These are phyloP conservation scores for Anisogramma anomala DNA, from an alignment of 2,329 filamentous ascomycete species.

Conservation along the genomic window DNA sequence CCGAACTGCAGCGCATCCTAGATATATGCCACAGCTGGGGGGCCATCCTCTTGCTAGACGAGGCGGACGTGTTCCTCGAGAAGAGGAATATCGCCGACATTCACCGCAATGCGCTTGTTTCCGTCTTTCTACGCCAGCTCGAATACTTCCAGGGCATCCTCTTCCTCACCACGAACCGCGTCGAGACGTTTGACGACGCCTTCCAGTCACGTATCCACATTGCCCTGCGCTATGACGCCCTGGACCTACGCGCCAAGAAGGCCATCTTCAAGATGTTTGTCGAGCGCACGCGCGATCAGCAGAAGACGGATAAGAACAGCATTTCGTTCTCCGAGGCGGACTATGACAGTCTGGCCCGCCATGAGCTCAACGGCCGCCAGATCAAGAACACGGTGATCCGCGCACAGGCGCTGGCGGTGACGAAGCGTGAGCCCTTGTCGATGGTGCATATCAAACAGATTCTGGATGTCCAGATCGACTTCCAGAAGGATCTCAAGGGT, in stretches of 20 bases:
- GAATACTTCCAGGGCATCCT: conserved; percentile 91
- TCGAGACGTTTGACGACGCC: conserved; percentile 80
- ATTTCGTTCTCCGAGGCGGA: conserved; percentile 56
- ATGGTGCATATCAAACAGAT: conserved; percentile 75
- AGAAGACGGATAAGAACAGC: conserved; percentile 39
- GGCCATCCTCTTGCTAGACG: conserved; percentile 73
- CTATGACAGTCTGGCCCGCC: conserved; percentile 52
- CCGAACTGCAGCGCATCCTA: conserved; percentile 69
- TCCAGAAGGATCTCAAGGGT: conserved; percentile 73
- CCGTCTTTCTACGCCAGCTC: conserved; percentile 72
- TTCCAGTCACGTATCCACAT: conserved; percentile 85
- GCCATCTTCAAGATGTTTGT: conserved; percentile 79
- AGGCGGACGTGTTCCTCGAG: conserved; percentile 76
- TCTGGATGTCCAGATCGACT: conserved; percentile 72
- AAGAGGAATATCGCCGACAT: conserved; percentile 74
- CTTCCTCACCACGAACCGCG: conserved; percentile 81
- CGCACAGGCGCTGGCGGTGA: conserved; percentile 70
- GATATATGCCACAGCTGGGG: conserved; percentile 81
- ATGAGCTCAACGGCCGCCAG: conserved; percentile 52
- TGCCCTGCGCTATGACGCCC: conserved; percentile 66
- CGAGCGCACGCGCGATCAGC: conserved; percentile 54
- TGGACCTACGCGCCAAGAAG: conserved; percentile 61
- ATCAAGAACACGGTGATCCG: conserved; percentile 85
- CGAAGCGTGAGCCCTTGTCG: conserved; percentile 56
- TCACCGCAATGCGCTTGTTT: conserved; percentile 74